Conservation (phyloP, 148 eudicot species). For the Polygonum aviculare region DNA sequence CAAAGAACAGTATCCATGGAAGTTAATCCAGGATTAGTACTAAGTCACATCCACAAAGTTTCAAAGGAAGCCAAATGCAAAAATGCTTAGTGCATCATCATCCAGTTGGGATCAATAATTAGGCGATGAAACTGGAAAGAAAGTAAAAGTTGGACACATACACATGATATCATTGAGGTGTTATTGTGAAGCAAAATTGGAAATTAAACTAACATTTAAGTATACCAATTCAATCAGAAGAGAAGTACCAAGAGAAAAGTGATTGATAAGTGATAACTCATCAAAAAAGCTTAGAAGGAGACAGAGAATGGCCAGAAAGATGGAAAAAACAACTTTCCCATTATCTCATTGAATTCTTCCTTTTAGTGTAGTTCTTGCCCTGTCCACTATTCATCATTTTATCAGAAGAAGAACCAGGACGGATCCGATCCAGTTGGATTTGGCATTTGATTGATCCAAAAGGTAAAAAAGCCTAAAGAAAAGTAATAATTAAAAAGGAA, state of each 20-base stretch:
- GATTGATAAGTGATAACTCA: neutral
- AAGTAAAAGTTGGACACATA: neutral
- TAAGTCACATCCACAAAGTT: neutral
- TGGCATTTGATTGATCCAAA: constrained; percentile 10
- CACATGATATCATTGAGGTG: neutral
- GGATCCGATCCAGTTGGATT: constrained; percentile 9
- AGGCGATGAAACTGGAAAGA: neutral
- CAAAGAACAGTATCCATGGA: neutral
- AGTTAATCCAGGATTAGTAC: neutral
- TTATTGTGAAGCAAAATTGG: neutral
- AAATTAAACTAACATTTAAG: neutral
- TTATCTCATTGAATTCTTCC: constrained; percentile 2
- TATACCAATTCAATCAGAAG: neutral
- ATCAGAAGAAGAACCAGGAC: constrained; percentile 1
- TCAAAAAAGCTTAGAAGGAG: constrained; percentile 5
- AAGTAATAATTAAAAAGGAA: neutral
- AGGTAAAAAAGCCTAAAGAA: neutral
- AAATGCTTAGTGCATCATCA: neutral
- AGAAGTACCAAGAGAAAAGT: neutral
- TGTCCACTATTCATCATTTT: neutral
- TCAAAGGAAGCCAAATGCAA: neutral
- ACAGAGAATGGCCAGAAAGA: constrained; percentile 6
- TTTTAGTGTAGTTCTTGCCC: neutral
- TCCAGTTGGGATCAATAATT: neutral
- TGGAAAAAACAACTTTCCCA: constrained; percentile 4